A percentile compares a stretch with the other conserved stretches of the same genome.
These are phyloP conservation scores for Comarum palustre DNA, from an alignment of 306 rosid species.

Conservation along the genomic window DNA sequence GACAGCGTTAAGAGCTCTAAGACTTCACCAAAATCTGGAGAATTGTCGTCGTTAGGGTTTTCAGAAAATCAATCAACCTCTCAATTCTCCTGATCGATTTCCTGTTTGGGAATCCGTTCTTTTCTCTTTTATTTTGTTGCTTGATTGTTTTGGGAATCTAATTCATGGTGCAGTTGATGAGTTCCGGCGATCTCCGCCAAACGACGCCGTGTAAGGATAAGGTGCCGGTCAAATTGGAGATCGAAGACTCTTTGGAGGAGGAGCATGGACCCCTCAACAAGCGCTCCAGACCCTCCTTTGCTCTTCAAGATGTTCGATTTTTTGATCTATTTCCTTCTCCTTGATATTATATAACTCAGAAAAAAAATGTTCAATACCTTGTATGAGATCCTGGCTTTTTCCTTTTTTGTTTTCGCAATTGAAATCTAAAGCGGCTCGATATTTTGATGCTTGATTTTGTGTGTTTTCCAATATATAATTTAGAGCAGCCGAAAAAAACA, in stretches of 20 bases:
- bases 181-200: constrained; percentile 41
- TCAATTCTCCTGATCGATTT: constrained; percentile 1
- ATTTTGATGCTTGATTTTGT: background rate
- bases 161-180: constrained; percentile 63
- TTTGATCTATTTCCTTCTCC: constrained; percentile 3
- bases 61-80: constrained; percentile 27
- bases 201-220: constrained; percentile 39
- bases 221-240: constrained; percentile 63
- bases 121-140: background rate
- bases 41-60: constrained; percentile 37
- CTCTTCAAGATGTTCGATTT: constrained; percentile 43
- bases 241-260: constrained; percentile 65
- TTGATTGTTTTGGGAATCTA: background rate
- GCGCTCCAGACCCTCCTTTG: constrained; percentile 55
- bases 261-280: constrained; percentile 54
- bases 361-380: background rate
- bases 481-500: background rate
- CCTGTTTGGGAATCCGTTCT: background rate
- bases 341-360: background rate
- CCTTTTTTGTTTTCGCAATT: background rate
- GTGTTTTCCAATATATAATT: background rate
- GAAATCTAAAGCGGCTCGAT: background rate
- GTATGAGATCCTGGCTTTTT: background rate
- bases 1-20: constrained; percentile 22
- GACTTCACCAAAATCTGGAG: background rate